Base-by-base conservation (phyloP, 768 basidiomycete genomes). In the Macrolepiota fuliginosa region DNA sequence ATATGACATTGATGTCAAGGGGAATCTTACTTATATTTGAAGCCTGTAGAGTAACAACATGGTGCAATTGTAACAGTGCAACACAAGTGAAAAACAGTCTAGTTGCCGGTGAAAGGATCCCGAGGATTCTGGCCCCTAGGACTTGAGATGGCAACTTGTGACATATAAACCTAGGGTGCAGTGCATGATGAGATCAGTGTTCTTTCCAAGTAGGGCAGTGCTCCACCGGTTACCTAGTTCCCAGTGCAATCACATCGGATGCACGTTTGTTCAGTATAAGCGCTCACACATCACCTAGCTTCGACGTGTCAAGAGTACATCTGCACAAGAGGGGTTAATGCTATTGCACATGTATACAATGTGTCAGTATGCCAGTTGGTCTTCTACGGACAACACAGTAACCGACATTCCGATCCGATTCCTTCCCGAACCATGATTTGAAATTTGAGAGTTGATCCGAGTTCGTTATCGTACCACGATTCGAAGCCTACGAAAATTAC, bases 361-460 rank as follows among this genome's bases (percentile, higher is more conserved):
- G 7, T 17, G 19, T 19, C 40, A n/a, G 13, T n/a, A 42, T 15
- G 13, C 17, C 7, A 19, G 42, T 17, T 45, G n/a, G n/a, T n/a
- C 7, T 13, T 19, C 47, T 10, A 49, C 12, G 3, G 25, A 24
- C 13, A 32, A 32, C 7, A 7, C 7, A 19, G 10, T 49, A 24
- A 49, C 47, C 37, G 17, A 40, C 11, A 6, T 22, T 55, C 37
- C 54, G 54, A 55, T 55, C 54, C 54, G 54, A 29, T 42, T 42
- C 54, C 25, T 40, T 55, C 54, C 54, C 54, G 24, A 27, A 37
- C 7, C 22, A 4, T 7, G 7, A 32, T 32, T n/a, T n/a, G n/a
- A 24, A 15, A 54, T 40, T 39, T 42, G 54, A 55, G 39, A 27
- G 13, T 55, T 55, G 54, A 55, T 55, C 54, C 54, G 54, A 45